A percentile compares a stretch with the other conserved stretches of the same genome.
phyloP scores from a whole-genome alignment of 2,329 filamentous ascomycete genomes.

The Gnomoniopsis smithogilvyi region DNA sequence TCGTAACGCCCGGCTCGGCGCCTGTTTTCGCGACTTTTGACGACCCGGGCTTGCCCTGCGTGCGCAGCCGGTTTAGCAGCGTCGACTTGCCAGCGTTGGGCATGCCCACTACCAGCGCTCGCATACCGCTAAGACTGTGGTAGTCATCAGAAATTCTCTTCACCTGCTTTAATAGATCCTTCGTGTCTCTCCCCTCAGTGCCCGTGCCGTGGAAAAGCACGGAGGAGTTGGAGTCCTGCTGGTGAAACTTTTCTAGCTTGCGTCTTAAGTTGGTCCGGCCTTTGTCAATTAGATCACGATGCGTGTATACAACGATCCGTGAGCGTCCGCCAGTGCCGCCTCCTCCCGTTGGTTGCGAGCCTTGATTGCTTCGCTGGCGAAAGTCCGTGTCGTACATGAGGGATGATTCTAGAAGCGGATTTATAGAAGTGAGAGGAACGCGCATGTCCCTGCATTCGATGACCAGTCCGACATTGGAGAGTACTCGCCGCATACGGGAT shows the following conservation, averaged over 20 bases:
- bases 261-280: conserved; percentile 25
- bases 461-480: conserved; percentile 80
- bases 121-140: conserved; percentile 72
- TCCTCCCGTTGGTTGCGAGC: conserved; percentile 49
- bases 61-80: conserved; percentile 82
- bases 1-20: conserved; percentile 82
- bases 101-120: conserved; percentile 91
- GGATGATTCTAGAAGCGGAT: conserved; percentile 80
- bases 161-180: conserved; percentile 43
- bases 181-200: conserved; percentile 28
- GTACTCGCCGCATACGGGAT: conserved; percentile 74
- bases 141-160: conserved; percentile 44
- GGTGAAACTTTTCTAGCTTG: conserved; percentile 37
- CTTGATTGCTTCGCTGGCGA: conserved; percentile 4
- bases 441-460: conserved; percentile 95
- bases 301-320: conserved; percentile 87
- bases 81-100: conserved; percentile 97
- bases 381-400: conserved; percentile 52
- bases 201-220: conserved; percentile 29
- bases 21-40: conserved; percentile 77
- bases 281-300: conserved; percentile 65
- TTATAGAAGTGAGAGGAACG: conserved; percentile 83
- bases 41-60: conserved; percentile 52
- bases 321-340: conserved; percentile 48
- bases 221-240: conserved; percentile 29